Percentiles rank a stretch among this genome's conserved stretches.
Evolutionary conservation across 2,329 filamentous ascomycete genomes (phyloP).

Genomic region (Cercospora sp.): DNA sequence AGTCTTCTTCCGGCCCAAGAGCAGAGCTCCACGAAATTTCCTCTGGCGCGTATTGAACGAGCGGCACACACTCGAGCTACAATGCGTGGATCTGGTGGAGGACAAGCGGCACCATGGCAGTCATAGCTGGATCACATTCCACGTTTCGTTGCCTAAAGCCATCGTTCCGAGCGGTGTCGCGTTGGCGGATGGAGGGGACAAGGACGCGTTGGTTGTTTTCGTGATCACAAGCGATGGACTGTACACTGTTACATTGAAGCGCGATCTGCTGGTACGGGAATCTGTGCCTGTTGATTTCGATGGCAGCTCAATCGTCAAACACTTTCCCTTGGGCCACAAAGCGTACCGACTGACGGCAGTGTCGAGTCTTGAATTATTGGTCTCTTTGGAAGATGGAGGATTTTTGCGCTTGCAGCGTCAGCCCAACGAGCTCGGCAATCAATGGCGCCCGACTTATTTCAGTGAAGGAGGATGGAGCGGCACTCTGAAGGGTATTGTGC

Average conservation of each 20-base stretch:
- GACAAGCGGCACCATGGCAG: constrained; percentile 39
- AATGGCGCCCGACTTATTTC: constrained; percentile 72
- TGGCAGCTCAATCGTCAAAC: constrained; percentile 74
- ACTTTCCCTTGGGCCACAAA: constrained; percentile 72
- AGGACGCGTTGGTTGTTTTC: constrained; percentile 75
- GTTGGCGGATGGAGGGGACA: constrained; percentile 75
- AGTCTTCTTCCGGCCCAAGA: constrained; percentile 78
- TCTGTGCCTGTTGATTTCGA: constrained; percentile 64
- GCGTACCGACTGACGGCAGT: constrained; percentile 79
- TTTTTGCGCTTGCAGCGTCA: constrained; percentile 69
- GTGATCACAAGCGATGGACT: constrained; percentile 75
- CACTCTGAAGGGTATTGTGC: constrained; percentile 63
- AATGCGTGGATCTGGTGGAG: constrained; percentile 76
- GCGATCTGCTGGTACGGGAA: constrained; percentile 72
- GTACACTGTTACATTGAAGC: constrained; percentile 78
- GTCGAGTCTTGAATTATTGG: constrained; percentile 70
- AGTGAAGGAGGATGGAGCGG: constrained; percentile 67
- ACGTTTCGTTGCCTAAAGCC: constrained; percentile 77
- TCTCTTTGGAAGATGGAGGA: constrained; percentile 78
- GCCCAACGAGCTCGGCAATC: constrained; percentile 52
- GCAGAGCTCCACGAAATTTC: constrained; percentile 77
- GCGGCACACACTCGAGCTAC: constrained; percentile 76
- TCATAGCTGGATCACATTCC: constrained; percentile 62
- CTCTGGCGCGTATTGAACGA: constrained; percentile 87
- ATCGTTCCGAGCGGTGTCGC: constrained; percentile 78